phyloP scores from a whole-genome alignment of 2,329 filamentous ascomycete species.

The Dendryphion nanum region DNA sequence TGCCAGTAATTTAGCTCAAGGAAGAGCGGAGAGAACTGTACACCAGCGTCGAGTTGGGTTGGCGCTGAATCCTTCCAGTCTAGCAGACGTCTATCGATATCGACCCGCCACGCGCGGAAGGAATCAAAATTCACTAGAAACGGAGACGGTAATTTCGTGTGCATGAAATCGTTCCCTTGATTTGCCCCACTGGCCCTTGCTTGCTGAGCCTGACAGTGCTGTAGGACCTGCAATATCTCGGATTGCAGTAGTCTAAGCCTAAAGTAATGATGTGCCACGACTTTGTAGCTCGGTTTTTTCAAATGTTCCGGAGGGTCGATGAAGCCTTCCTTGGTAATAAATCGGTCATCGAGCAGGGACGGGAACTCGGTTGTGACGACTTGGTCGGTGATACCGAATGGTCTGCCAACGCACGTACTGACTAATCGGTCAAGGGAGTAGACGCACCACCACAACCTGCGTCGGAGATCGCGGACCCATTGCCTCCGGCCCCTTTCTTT shows the following conservation, averaged over 20 bases:
- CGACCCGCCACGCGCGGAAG: conserved; percentile 82
- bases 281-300: conserved; percentile 77
- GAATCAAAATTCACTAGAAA: conserved; percentile 82
- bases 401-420: conserved; percentile 87
- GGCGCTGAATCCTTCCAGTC: conserved; percentile 87
- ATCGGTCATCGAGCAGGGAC: conserved; percentile 81
- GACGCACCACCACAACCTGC: conserved; percentile 94
- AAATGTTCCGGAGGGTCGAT: conserved; percentile 57
- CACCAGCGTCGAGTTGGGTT: conserved; percentile 74
- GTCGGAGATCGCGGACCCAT: conserved; percentile 81
- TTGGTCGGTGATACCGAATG: conserved; percentile 93
- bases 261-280: conserved; percentile 90
- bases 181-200: conserved; percentile 67
- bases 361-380: conserved; percentile 95
- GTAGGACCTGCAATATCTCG: conserved; percentile 89
- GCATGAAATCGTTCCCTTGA: conserved; percentile 68
- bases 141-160: conserved; percentile 75
- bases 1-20: conserved; percentile 97
- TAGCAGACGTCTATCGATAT: conserved; percentile 78
- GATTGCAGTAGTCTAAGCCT: conserved; percentile 85
- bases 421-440: conserved; percentile 95
- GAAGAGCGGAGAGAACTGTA: conserved; percentile 86
- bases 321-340: conserved; percentile 80
- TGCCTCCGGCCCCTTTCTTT: conserved; percentile 68
- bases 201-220: conserved; percentile 84